Conservation (phyloP, 352 stramenopile species). For the Phytophthora rubi region DNA sequence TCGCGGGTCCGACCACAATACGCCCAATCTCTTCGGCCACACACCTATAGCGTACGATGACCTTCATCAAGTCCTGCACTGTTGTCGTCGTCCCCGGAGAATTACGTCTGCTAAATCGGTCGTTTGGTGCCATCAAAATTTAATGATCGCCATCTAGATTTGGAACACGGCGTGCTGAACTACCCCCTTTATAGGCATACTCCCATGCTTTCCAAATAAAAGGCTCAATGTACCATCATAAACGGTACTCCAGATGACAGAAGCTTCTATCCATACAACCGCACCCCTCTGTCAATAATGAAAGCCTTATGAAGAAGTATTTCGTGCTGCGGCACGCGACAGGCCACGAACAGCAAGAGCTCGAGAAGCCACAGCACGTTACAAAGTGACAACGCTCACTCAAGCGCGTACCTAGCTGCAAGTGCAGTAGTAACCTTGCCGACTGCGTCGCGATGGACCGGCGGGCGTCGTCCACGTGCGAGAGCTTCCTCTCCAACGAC, state of each 20-base stretch:
- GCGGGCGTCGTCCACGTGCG: constrained; percentile 33
- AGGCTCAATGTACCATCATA: neutral
- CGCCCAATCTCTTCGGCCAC: too few species aligned
- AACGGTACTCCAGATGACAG: neutral
- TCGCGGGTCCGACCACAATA: too few species aligned
- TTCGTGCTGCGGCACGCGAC: neutral
- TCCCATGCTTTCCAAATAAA: neutral
- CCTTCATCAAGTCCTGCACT: too few species aligned
- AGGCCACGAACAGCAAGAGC: neutral
- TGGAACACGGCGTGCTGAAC: neutral
- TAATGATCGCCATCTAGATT: too few species aligned
- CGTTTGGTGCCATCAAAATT: too few species aligned
- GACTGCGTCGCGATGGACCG: constrained; percentile 1
- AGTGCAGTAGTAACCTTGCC: too few species aligned
- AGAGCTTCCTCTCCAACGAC: constrained; percentile 51
- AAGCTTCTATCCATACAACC: neutral
- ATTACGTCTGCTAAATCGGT: too few species aligned
- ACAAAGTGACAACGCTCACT: neutral
- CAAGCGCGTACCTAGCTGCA: neutral
- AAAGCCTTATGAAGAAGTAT: too few species aligned
- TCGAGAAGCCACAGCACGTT: neutral
- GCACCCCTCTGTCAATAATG: neutral
- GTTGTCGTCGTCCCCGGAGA: too few species aligned
- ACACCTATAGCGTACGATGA: too few species aligned
- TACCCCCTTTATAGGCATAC: neutral